Conservation (phyloP, 352 stramenopile species). For the Phytophthora palmivora region DNA sequence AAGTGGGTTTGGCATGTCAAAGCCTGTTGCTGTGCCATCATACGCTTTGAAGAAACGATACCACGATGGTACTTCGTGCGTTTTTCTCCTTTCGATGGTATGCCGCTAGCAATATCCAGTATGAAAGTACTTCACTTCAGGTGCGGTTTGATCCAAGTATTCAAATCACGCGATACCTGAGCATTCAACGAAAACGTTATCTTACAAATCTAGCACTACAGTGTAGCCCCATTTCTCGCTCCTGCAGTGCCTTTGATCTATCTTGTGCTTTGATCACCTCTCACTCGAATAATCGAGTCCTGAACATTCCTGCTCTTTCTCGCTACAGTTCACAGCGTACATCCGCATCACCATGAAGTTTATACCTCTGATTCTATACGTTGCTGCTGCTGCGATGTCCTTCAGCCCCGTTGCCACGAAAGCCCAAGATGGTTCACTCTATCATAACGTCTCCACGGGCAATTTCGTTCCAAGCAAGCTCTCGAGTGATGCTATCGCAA, state of each 20-base stretch:
- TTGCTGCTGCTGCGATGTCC: neutral
- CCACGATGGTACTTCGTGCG: neutral
- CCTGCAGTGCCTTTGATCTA: no score
- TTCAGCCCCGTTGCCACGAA: neutral
- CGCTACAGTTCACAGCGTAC: neutral
- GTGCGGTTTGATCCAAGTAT: no score
- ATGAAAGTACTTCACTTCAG: no score
- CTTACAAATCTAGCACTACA: neutral
- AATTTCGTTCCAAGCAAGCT: constrained; percentile 21
- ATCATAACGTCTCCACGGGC: constrained; percentile 1
- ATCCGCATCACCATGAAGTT: constrained; percentile 11
- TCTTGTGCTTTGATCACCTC: no score
- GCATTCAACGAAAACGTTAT: constrained; percentile 8
- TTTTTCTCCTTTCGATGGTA: neutral
- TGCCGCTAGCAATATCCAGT: neutral
- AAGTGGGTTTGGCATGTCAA: neutral
- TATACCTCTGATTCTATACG: neutral
- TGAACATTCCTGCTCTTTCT: constrained; percentile 17
- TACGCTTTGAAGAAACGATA: constrained; percentile 1
- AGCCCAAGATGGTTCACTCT: constrained; percentile 19
- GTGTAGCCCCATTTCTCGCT: neutral
- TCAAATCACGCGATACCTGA: neutral
- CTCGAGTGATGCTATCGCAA: constrained; percentile 39
- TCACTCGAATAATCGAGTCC: no score
- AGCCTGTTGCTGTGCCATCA: constrained; percentile 3